Base-by-base conservation (phyloP, 2,329 filamentous ascomycete genomes). In the Trichoderma koningii region DNA sequence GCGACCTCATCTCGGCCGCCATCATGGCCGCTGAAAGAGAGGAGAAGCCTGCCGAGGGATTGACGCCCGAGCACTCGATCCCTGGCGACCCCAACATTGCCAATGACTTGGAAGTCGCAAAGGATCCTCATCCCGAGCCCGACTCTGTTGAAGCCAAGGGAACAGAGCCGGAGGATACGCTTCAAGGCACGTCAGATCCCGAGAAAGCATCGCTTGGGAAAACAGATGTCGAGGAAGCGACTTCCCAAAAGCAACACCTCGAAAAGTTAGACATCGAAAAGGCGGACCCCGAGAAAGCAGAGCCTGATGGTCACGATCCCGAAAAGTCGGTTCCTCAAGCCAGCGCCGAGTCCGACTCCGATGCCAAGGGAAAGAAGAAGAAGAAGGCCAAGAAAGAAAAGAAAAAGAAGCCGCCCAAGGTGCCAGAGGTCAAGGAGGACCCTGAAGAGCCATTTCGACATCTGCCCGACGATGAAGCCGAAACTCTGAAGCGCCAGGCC, bases 401-500 rank as follows among this genome's bases (percentile, higher is more conserved):
- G 17, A 63, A 52, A 23, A 17, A 52, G 30, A 52, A 52, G n/a
- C 50, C 14, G 23, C 30, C 48, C 23, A 41, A 41, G 10, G 10
- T 15, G 38, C 47, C 38, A 38, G 53, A 64, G 12, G 67, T 71
- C 50, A 70, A 73, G 12, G 74, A 77, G 19, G 79, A 81, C 47
- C 72, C 79, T 3, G 79, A 82, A 34, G 84, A 87, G 70, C 79
- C 84, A 3, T 87, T 86, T 72, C 79, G 79, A 28, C 85, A 91
- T 73, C 80, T 93, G 3, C 85, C 89, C 1, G 76, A 83, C 9
- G 73, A 88, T 66, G 89, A 94, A 76, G 87, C 84, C 61, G 80
- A 83, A 21, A 84, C 94, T 62, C 78, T 95, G 67, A 87, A 83
- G 74, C 81, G 80, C 66, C 91, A 95, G 77, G 81, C 93, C 67